Percentiles rank a stretch among this genome's conserved stretches.
Conservation (phyloP, 306 rosid species). For the Boehmeria nivea region DNA sequence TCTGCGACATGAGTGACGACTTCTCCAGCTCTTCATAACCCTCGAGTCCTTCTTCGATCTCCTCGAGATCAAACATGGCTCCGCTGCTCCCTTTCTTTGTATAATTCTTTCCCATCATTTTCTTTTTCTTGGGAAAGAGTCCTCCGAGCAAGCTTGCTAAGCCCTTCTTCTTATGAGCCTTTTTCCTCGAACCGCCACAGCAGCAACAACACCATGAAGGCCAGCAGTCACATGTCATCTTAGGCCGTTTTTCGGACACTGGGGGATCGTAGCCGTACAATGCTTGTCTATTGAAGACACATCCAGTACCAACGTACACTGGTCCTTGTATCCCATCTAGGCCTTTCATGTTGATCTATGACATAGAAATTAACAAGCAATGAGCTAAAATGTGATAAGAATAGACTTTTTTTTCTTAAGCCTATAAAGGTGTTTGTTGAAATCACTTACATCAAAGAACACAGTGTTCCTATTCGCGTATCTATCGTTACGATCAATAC, state of each 20-base stretch:
- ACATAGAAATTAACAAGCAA: slow-evolving; percentile 21
- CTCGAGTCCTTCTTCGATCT: slow-evolving; percentile 66
- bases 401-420: neutral
- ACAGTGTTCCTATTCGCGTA: slow-evolving; percentile 75
- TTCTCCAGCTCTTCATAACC: slow-evolving; percentile 72
- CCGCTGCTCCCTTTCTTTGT: slow-evolving; percentile 43
- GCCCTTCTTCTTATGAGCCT: slow-evolving; percentile 57
- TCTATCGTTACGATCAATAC: slow-evolving; percentile 69
- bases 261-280: slow-evolving; percentile 81
- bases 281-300: slow-evolving; percentile 88
- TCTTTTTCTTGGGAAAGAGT: slow-evolving; percentile 66
- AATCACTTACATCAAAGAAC: slow-evolving; percentile 70
- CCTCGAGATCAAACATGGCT: slow-evolving; percentile 62
- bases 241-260: slow-evolving; percentile 57
- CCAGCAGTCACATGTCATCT: slow-evolving; percentile 79
- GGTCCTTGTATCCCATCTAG: slow-evolving; percentile 99
- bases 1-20: slow-evolving; percentile 63
- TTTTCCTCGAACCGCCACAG: slow-evolving; percentile 70
- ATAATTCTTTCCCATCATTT: slow-evolving; percentile 64
- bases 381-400: slow-evolving; percentile 1
- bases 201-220: slow-evolving; percentile 64
- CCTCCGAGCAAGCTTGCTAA: slow-evolving; percentile 55
- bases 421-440: neutral
- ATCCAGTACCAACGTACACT: slow-evolving; percentile 84
- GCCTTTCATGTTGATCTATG: slow-evolving; percentile 94